Percentiles rank a stretch among this genome's conserved stretches.
phyloP scores from a whole-genome alignment of 1,284 basidiomycete species.

The Malassezia restricta region DNA sequence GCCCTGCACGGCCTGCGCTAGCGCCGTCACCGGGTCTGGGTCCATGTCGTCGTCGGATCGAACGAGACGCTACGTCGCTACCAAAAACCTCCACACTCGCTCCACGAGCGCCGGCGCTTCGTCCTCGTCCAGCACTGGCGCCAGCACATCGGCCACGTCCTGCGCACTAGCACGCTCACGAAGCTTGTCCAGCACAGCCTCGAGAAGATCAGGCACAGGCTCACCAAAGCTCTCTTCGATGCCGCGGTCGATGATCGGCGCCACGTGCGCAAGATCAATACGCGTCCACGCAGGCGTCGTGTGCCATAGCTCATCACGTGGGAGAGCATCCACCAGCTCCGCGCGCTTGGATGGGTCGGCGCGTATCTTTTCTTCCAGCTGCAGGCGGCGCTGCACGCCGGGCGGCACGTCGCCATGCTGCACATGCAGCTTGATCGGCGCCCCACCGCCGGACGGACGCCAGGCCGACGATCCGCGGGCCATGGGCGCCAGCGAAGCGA shows the following conservation, averaged over 20 bases:
- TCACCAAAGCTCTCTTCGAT: conserved; percentile 38
- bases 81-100: conserved; percentile 29
- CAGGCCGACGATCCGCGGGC: conserved; percentile 20
- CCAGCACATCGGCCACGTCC: conserved; percentile 24
- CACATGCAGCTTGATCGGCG: conserved; percentile 37
- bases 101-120: conserved; percentile 25
- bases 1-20: neutral
- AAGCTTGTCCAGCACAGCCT: conserved; percentile 24
- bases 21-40: no score
- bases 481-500: conserved; percentile 31
- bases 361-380: conserved; percentile 20
- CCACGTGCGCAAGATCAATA: conserved; percentile 23
- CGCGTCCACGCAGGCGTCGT: conserved; percentile 26
- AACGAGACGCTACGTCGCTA: conserved; percentile 1
- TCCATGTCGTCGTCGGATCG: neutral
- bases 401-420: neutral
- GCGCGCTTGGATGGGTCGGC: neutral
- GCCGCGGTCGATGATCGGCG: conserved; percentile 21
- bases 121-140: conserved; percentile 40
- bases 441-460: conserved; percentile 26
- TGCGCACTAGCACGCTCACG: conserved; percentile 16
- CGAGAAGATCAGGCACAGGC: conserved; percentile 32
- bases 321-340: neutral
- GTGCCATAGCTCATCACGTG: conserved; percentile 13
- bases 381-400: conserved; percentile 20